These are phyloP conservation scores for Pinus taeda DNA, from an alignment of 75 land plant species.

Conservation along the genomic window DNA sequence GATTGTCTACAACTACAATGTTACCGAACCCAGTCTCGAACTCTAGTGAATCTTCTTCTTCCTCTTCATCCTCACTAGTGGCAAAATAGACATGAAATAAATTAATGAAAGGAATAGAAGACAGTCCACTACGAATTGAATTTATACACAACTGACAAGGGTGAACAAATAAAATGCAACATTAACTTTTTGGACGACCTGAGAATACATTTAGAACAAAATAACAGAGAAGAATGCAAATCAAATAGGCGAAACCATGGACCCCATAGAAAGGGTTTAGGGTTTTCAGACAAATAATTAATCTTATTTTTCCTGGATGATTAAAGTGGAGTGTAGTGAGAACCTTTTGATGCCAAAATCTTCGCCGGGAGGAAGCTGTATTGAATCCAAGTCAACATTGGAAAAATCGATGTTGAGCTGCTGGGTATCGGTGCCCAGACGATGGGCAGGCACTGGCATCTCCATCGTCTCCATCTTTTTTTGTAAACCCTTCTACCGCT, in stretches of 20 bases:
- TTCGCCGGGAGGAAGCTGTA: conserved; percentile 77
- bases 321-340: not conserved
- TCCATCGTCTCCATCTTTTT: not conserved
- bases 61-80: conserved; percentile 74
- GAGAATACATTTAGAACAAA: no score
- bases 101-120: not conserved
- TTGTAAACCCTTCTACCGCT: not conserved
- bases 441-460: not conserved
- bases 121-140: conserved; percentile 6
- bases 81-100: not conserved
- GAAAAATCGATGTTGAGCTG: conserved; percentile 57
- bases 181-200: no score
- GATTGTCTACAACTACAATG: conserved; percentile 76
- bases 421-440: no score
- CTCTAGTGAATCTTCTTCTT: conserved; percentile 56
- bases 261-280: not conserved
- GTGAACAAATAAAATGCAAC: not conserved
- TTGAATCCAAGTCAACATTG: conserved; percentile 51
- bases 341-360: conserved; percentile 84
- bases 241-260: no score
- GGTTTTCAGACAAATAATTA: not conserved
- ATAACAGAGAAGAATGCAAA: no score
- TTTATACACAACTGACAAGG: not conserved
- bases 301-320: not conserved
- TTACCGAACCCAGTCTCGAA: conserved; percentile 67